These are phyloP conservation scores for slime mould (Dictyostelium discoideum) DNA, from an alignment of 78 protist species.

Conservation along the genomic window DNA sequence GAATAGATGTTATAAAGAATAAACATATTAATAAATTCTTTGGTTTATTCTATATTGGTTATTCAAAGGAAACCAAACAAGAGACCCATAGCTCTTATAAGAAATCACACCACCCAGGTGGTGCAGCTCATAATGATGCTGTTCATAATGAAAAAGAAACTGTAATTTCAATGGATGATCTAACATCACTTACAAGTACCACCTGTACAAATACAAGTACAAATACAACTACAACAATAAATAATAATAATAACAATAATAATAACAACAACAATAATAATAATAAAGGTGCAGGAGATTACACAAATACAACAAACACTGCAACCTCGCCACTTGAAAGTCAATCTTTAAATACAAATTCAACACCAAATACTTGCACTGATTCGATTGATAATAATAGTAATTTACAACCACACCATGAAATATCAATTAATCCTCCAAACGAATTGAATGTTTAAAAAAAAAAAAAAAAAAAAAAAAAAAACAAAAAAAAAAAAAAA, in stretches of 20 bases:
- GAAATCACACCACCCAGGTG: neutral
- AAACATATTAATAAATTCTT: constrained; percentile 6
- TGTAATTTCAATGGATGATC: neutral
- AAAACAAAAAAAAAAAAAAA: no score
- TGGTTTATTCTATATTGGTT: constrained; percentile 14
- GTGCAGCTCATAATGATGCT: constrained; percentile 2
- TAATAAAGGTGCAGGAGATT: neutral
- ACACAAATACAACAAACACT: neutral
- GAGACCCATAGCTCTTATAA: neutral
- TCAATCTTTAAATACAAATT: neutral
- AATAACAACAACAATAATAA: no score
- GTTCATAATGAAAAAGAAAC: neutral
- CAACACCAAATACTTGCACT: neutral
- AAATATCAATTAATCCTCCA: constrained; percentile 2
- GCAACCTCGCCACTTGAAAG: neutral
- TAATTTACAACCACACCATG: neutral
- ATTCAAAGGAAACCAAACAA: constrained; percentile 12
- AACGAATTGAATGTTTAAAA: neutral
- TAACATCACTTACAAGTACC: neutral
- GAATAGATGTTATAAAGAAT: constrained; percentile 13
- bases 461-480: neutral
- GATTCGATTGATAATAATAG: neutral
- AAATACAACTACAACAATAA: neutral
- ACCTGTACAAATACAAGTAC: neutral
- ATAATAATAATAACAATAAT: neutral